Conservation (phyloP, 441 rosid species). For the Cnidoscolus chayamansa region DNA sequence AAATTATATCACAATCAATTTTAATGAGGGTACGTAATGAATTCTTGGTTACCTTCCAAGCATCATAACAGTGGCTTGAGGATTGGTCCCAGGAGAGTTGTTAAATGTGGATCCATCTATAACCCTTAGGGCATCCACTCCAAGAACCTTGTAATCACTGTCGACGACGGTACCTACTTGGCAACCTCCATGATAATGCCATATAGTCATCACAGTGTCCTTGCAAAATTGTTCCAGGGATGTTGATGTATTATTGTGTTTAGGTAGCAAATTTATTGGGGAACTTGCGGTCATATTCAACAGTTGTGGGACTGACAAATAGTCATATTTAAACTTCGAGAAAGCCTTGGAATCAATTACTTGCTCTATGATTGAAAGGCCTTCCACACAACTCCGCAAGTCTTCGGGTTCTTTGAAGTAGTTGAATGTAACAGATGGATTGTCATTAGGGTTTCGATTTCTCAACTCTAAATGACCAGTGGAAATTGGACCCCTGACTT, state of each 20-base stretch:
- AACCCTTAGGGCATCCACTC: conserved; percentile 67
- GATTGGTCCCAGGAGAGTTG: conserved; percentile 89
- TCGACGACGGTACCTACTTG: conserved; percentile 79
- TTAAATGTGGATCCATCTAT: conserved; percentile 81
- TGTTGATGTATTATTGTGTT: conserved; percentile 43
- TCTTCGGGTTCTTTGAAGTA: conserved; percentile 64
- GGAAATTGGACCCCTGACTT: conserved; percentile 69
- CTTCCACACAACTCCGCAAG: conserved; percentile 60
- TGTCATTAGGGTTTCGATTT: conserved; percentile 50
- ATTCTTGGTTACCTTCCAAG: conserved; percentile 64
- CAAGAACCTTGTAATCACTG: conserved; percentile 60
- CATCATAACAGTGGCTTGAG: conserved; percentile 99
- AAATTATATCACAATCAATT: too few species aligned
- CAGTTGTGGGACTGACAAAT: conserved; percentile 37
- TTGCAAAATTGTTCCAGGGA: conserved; percentile 66
- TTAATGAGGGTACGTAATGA: not conserved
- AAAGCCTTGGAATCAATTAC: conserved; percentile 61
- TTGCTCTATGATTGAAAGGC: conserved; percentile 53
- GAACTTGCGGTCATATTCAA: conserved; percentile 54
- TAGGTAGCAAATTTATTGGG: conserved; percentile 65
- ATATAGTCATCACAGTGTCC: conserved; percentile 85
- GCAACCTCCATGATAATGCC: conserved; percentile 98
- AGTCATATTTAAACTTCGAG: conserved; percentile 37
- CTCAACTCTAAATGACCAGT: conserved; percentile 64
- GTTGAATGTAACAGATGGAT: conserved; percentile 78